Evolutionary conservation across 805 yeast genomes (phyloP), one percentile per base, ranked within the genome.

Genomic region (Wickerhamiella australiensis): DNA sequence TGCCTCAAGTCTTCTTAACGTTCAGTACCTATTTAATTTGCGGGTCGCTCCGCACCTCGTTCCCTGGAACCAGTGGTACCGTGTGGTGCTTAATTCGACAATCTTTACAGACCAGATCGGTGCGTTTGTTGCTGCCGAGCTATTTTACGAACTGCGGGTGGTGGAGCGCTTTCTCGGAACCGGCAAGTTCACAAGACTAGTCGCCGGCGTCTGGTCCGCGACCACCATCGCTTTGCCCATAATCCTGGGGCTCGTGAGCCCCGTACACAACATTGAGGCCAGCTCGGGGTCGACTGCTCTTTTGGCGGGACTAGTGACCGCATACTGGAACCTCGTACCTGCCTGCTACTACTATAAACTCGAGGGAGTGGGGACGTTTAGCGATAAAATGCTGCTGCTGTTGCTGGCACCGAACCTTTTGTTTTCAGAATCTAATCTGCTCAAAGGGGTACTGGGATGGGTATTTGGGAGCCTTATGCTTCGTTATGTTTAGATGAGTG

Each of bases 151-250:
- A 26, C 31, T 31, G 31, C 46, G 53, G 3, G 49, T 35, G 18
- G 49, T 48, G 23, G 53, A 51, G 40, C 37, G 53, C n/a, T 20
- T 29, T 20, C 33, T 47, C 12, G 53, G 53, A 21, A 17, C 48
- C 21, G n/a, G n/a, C 1, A 37, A 44, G 49, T 44, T 17, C 43
- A 18, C 23, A 4, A 12, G 35, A 18, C 15, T 38, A 21, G 51
- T 36, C 15, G 36, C 25, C 3, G 25, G 40, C 15, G 9, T 36
- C 12, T 20, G 26, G 26, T 35, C 25, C 1, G 42, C 33, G 3
- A 6, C 40, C 7, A 17, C 36, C 3, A 15, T 26, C 13, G 46
- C 29, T 21, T 5, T 35, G 23, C 45, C 51, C 13, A 20, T 44
- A n/a, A 40, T 29, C n/a, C 40, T 44, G 7, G 13, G 13, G 6